Conservation (phyloP, 768 basidiomycete species). For the Mrakia frigida region DNA sequence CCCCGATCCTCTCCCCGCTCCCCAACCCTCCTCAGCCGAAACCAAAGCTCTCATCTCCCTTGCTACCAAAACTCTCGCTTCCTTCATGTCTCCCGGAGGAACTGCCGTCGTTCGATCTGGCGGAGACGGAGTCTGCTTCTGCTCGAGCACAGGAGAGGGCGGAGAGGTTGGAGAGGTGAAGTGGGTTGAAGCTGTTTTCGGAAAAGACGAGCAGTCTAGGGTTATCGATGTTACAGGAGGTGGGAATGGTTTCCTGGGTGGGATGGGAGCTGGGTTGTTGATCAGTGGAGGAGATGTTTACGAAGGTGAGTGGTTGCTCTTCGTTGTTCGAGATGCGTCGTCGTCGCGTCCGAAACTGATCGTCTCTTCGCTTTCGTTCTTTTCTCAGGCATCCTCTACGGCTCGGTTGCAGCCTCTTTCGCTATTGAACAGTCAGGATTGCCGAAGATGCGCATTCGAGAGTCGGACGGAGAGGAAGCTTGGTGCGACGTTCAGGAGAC, state of each 20-base stretch:
- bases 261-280: constrained; percentile 20
- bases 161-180: not conserved
- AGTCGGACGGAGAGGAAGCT: not conserved
- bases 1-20: not conserved
- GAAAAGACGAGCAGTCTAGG: constrained; percentile 20
- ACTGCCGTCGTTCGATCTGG: constrained; percentile 20
- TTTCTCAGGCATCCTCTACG: constrained; percentile 17
- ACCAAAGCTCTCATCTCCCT: not conserved
- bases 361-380: not conserved
- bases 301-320: constrained; percentile 18
- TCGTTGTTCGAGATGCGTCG: not conserved
- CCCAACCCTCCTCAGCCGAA: not conserved
- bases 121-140: constrained; percentile 22
- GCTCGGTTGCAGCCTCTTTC: constrained; percentile 27
- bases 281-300: constrained; percentile 6
- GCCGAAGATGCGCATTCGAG: not conserved
- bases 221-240: constrained; percentile 30
- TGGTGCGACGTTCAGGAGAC: not conserved
- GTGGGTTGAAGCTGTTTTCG: constrained; percentile 29
- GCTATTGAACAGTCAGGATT: constrained; percentile 32
- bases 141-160: not conserved
- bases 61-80: constrained; percentile 1
- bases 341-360: not conserved
- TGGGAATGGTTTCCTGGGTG: constrained; percentile 31
- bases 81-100: constrained; percentile 6